These are phyloP conservation scores for Saturnispora halmiae DNA, from an alignment of 805 yeast species.

Conservation along the genomic window DNA sequence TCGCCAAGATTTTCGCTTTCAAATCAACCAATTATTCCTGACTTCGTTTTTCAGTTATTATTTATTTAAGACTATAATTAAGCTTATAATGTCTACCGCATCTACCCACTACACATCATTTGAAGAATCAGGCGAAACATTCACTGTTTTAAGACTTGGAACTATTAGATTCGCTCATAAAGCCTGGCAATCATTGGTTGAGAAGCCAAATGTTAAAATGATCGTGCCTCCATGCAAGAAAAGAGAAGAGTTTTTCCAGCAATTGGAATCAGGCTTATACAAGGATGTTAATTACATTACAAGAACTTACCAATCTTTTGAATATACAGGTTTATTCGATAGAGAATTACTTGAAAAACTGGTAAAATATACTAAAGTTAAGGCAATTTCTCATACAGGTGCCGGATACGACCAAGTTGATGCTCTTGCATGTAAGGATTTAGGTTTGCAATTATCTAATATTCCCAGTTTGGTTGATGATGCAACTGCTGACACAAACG, in stretches of 20 bases:
- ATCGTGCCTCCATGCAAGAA: constrained; percentile 34
- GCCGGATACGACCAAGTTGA: constrained; percentile 54
- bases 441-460: constrained; percentile 40
- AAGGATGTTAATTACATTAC: constrained; percentile 32
- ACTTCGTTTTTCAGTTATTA: no score
- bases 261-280: constrained; percentile 30
- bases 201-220: constrained; percentile 32
- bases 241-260: constrained; percentile 34
- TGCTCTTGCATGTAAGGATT: constrained; percentile 31
- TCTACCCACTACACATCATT: constrained; percentile 13
- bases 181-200: constrained; percentile 44
- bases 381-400: constrained; percentile 40
- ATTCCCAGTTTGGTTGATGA: constrained; percentile 45
- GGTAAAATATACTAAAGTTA: constrained; percentile 28
- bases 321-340: constrained; percentile 34
- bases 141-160: constrained; percentile 62
- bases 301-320: constrained; percentile 34
- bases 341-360: constrained; percentile 33
- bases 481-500: constrained; percentile 50
- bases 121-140: constrained; percentile 28
- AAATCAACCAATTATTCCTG: no score
- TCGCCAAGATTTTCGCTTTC: neutral
- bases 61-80: no score
- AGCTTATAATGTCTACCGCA: no score
- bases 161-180: constrained; percentile 47